phyloP scores from a whole-genome alignment of 495 filamentous ascomycete genomes.

The Chaetomidium leptoderma region DNA sequence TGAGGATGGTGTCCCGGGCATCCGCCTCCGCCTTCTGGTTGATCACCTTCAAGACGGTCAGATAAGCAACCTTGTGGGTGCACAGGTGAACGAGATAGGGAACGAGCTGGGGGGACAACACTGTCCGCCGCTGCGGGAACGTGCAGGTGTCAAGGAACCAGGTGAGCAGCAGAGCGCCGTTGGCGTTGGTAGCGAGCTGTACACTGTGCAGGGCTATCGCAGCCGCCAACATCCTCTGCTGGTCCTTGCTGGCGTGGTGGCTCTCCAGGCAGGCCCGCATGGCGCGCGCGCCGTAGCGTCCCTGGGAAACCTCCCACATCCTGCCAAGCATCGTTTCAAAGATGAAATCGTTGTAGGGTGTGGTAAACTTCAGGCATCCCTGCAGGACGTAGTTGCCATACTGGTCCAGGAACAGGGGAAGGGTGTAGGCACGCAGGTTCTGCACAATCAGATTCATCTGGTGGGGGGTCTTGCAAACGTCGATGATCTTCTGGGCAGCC shows the following conservation, averaged over 20 bases:
- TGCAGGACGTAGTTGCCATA: conserved; percentile 98
- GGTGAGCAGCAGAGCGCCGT: conserved; percentile 87
- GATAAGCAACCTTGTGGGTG: conserved; percentile 97
- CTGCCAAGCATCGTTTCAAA: conserved; percentile 94
- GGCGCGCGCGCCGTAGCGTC: conserved; percentile 87
- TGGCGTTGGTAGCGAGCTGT: conserved; percentile 92
- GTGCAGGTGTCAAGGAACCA: conserved; percentile 99
- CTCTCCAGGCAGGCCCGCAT: conserved; percentile 98
- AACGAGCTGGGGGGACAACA: conserved; percentile 87
- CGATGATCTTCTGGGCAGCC: conserved; percentile 99
- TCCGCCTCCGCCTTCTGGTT: conserved; percentile 95
- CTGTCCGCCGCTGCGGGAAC: conserved; percentile 85
- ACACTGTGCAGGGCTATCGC: conserved; percentile 95
- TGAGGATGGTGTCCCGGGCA: conserved; percentile 85
- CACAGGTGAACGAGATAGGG: conserved; percentile 96
- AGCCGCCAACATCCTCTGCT: conserved; percentile 91
- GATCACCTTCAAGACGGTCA: conserved; percentile 96
- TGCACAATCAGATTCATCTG: conserved; percentile 85
- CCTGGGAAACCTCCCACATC: conserved; percentile 93
- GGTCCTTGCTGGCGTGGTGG: conserved; percentile 89
- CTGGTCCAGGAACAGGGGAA: conserved; percentile 91
- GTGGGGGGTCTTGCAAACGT: conserved; percentile 77
- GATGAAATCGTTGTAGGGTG: conserved; percentile 90
- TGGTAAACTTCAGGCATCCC: conserved; percentile 85
- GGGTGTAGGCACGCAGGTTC: conserved; percentile 74